Conservation (phyloP, 495 filamentous ascomycete genomes). For the Pseudotulostoma volvatum region DNA sequence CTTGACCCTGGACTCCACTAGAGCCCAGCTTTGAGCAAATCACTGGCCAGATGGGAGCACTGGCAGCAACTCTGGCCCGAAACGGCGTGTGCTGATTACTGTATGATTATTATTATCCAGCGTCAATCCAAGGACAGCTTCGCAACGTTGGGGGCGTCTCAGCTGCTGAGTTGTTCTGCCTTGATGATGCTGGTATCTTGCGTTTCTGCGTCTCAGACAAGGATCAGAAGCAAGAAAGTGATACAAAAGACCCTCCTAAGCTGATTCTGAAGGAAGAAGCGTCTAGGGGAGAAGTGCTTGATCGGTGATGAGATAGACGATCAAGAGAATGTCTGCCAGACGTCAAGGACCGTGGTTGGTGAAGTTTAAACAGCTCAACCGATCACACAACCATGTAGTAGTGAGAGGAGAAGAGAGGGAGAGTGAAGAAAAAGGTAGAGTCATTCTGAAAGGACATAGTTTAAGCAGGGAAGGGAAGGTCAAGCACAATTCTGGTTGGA, state of each 20-base stretch:
- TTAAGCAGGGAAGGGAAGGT: not conserved
- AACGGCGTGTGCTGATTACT: not conserved
- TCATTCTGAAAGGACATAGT: not conserved
- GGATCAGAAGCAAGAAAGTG: too few species aligned
- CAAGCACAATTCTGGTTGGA: slow-evolving; percentile 1
- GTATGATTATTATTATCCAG: not conserved
- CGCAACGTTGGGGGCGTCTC: not conserved
- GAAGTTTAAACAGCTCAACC: too few species aligned
- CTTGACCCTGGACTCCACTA: not conserved
- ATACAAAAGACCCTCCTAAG: too few species aligned
- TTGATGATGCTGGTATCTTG: too few species aligned
- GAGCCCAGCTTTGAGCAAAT: not conserved
- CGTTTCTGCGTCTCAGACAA: too few species aligned
- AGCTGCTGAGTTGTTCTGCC: too few species aligned
- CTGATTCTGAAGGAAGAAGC: too few species aligned
- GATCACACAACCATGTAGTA: not conserved
- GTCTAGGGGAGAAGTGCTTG: too few species aligned
- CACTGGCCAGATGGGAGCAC: not conserved
- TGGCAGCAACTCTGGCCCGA: not conserved
- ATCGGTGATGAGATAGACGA: too few species aligned
- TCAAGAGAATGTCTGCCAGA: too few species aligned
- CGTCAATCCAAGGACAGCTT: not conserved
- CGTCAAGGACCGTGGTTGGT: too few species aligned
- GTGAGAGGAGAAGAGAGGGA: not conserved
- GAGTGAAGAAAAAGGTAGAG: not conserved